phyloP scores from a whole-genome alignment of 148 eudicot genomes.

The Arctostaphylos glauca region DNA sequence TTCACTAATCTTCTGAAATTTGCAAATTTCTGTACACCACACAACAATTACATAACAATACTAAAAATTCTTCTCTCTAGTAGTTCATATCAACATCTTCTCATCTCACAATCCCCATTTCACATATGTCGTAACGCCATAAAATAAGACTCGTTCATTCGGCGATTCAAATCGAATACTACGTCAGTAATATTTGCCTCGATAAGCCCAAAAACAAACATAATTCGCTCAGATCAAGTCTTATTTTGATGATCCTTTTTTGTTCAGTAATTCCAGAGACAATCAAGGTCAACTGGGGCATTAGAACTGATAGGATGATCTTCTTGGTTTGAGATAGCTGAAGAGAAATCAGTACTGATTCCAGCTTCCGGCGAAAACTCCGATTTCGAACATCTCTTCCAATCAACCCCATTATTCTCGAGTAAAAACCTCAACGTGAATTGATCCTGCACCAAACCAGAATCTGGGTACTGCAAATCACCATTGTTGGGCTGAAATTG shows the following conservation, averaged over 20 bases:
- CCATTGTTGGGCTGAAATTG: conserved; percentile 18
- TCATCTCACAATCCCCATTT: no score
- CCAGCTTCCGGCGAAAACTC: conserved; percentile 33
- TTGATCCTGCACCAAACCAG: conserved; percentile 40
- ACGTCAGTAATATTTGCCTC: no score
- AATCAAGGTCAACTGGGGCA: conserved; percentile 48
- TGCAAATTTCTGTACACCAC: neutral
- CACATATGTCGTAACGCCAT: no score
- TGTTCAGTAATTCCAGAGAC: conserved; percentile 48
- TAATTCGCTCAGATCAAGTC: no score
- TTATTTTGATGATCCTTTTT: no score
- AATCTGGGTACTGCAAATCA: conserved; percentile 25
- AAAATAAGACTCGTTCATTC: no score
- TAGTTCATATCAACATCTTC: no score
- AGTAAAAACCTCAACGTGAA: conserved; percentile 40
- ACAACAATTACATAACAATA: neutral
- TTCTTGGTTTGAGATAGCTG: conserved; percentile 28
- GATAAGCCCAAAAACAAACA: no score
- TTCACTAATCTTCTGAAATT: neutral
- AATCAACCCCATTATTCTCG: conserved; percentile 28
- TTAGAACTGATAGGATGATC: conserved; percentile 32
- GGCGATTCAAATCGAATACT: no score
- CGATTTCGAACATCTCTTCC: conserved; percentile 21
- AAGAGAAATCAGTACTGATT: conserved; percentile 27
- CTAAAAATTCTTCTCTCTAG: neutral